Evolutionary conservation across 1,284 basidiomycete genomes (phyloP), one percentile per base, ranked within the genome.

Genomic region (Rugiboletus extremiorientalis): DNA sequence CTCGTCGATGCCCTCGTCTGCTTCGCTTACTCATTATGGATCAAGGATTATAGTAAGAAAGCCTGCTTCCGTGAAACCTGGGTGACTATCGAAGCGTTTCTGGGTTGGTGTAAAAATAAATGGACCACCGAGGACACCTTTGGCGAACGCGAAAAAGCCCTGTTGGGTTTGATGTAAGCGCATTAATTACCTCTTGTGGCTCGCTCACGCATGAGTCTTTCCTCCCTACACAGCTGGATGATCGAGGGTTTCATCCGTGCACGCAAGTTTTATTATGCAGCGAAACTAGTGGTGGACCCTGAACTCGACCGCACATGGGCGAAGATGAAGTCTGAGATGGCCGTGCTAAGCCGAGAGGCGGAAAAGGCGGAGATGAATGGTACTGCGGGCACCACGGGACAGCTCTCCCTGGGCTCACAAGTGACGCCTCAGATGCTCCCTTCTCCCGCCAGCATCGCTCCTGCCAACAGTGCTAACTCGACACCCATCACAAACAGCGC

Each of bases 21-120:
- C 72, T 91, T 91, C 70, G 81, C 85, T 6, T 91, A 89, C 69
- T 80, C 85, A 3, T 76, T 87, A 56, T 91, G 88, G 88, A 81
- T 79, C 68, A 83, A 78, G 64, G 89, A 91, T 60, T 83, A 83
- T 63, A 71, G 74, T 61, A 77, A 77, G 53, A 75, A 76, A 50
- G 65, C 68, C 11, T 87, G 84, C 68, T 77, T 77, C 65, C 75
- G 74, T 36, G 78, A 81, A 47, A 82, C 81, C 11, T 91, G 88
- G 88, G 65, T 73, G 15, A 87, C 83, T 20, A 84, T 86, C 62
- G 78, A 81, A 56, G 81, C 78, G 3, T 88, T 86, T 63, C 73
- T 89, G 22, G 71, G 71, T n/a, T 86, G 83, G 82, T 86, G 83
- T 62, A 87, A 84, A 71, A 73, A 76, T 63, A 86, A 88, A 64